A percentile compares a stretch with the other conserved stretches of the same genome.
Evolutionary conservation across 1,284 basidiomycete genomes (phyloP).

Genomic region (Heimioporus retisporus): DNA sequence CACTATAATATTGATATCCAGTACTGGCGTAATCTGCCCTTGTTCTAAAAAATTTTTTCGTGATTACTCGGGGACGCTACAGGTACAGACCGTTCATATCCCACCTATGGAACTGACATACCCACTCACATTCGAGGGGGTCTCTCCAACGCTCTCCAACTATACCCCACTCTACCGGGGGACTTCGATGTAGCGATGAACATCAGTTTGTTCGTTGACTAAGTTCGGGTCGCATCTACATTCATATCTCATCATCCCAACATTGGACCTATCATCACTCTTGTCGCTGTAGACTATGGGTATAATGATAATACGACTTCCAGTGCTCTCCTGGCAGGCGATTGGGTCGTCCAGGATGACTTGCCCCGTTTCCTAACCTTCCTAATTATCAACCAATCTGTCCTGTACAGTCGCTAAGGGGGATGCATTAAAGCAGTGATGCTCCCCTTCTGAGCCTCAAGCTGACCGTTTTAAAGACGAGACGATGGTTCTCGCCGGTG

Average conservation of each 20-base stretch:
- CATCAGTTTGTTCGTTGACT: constrained; percentile 39
- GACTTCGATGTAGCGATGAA: constrained; percentile 23
- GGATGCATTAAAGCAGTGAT: background rate
- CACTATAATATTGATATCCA: too few relatives aligned
- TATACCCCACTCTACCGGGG: constrained; percentile 43
- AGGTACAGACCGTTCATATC: constrained; percentile 38
- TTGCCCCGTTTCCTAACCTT: background rate
- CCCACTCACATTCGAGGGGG: constrained; percentile 31
- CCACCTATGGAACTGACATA: constrained; percentile 36
- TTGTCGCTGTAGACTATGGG: constrained; percentile 23
- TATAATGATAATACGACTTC: constrained; percentile 13
- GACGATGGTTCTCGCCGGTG: constrained; percentile 45
- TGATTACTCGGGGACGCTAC: background rate
- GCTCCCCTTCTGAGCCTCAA: constrained; percentile 41
- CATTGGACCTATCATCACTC: constrained; percentile 36
- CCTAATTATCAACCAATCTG: too few relatives aligned
- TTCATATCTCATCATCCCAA: constrained; percentile 13
- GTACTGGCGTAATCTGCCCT: constrained; percentile 15
- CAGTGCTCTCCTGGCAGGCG: constrained; percentile 24
- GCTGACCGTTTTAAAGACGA: constrained; percentile 33
- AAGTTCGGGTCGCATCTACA: background rate
- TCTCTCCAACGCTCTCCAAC: constrained; percentile 29
- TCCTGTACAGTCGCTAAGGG: too few relatives aligned
- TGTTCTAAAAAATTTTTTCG: background rate
- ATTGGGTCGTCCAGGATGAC: constrained; percentile 40